Conservation (phyloP, 306 rosid species). For the Malus fusca region DNA sequence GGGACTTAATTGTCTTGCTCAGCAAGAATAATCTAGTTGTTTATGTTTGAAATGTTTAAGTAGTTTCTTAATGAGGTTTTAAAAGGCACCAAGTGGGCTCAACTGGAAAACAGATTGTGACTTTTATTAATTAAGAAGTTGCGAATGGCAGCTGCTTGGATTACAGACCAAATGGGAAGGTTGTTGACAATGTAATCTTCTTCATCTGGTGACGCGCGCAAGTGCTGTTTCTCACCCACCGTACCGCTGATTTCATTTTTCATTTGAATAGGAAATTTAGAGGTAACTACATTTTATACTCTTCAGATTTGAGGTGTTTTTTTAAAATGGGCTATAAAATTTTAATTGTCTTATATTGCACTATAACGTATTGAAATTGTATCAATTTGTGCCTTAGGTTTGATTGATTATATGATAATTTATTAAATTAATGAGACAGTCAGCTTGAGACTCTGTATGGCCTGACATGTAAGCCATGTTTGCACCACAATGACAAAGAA, state of each 20-base stretch:
- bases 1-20: slow-evolving; percentile 15
- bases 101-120: background rate
- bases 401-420: background rate
- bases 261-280: background rate
- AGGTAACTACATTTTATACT: background rate
- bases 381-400: background rate
- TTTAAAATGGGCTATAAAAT: too few relatives aligned
- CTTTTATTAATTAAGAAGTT: slow-evolving; percentile 9
- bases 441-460: too few relatives aligned
- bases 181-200: slow-evolving; percentile 25
- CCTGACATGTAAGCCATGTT: too few relatives aligned
- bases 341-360: too few relatives aligned
- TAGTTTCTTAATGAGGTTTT: background rate
- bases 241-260: background rate
- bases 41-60: slow-evolving; percentile 3
- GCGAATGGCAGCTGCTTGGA: slow-evolving; percentile 11
- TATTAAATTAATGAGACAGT: background rate
- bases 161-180: slow-evolving; percentile 13
- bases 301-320: too few relatives aligned
- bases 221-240: background rate
- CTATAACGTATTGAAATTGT: too few relatives aligned
- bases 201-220: background rate
- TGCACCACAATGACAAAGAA: too few relatives aligned
- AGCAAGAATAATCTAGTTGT: slow-evolving; percentile 20
- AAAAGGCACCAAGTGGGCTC: slow-evolving; percentile 10